Base-by-base conservation (phyloP, 2,329 filamentous ascomycete species). In the Seiridium cupressi region DNA sequence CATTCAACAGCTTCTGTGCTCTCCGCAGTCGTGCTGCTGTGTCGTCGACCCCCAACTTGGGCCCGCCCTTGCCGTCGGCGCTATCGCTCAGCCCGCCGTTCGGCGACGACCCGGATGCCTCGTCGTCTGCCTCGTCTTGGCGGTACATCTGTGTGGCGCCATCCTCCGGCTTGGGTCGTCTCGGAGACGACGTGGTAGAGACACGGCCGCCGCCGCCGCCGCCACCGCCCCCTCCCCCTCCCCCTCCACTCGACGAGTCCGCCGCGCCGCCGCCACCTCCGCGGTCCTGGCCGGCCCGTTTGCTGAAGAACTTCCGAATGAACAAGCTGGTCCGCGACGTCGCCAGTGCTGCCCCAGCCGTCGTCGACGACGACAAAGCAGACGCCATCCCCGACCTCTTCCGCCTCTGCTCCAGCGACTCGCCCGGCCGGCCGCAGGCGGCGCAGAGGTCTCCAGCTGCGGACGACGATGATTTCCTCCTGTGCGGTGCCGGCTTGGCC, bases 11-110 rank as follows among this genome's bases (percentile, higher is more conserved):
- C 59, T 57, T 65, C 32, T 64, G 63, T 3, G 68, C 69, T 57
- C 69, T 63, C 13, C 58, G 62, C 10, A 71, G 49, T 47, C 69
- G 61, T 26, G 64, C 66, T 57, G 65, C 62, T 10, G 62, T 61
- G 36, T 63, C 64, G 35, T 68, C 65, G 48, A 71, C 48, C 5
- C 55, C 60, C 51, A 65, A 60, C 48, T 46, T 58, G 26, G 64
- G 63, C 36, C 58, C 62, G 13, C 55, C 59, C 35, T 62, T 59
- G 8, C 58, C 62, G 31, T 61, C 58, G 34, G 60, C 63, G 49
- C 64, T 60, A 35, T 61, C 61, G 49, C 63, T 65, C 51, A 60
- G 11, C 7, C 47, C 56, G 46, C 58, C 18, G 18, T 26, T 51
- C 38, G 18, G 5, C 51, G 60, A 62, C 51, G 64, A 63, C 61